Percentiles rank a stretch among this genome's conserved stretches.
Conservation (phyloP, 2,329 filamentous ascomycete species). For the Verticillium alfalfae region DNA sequence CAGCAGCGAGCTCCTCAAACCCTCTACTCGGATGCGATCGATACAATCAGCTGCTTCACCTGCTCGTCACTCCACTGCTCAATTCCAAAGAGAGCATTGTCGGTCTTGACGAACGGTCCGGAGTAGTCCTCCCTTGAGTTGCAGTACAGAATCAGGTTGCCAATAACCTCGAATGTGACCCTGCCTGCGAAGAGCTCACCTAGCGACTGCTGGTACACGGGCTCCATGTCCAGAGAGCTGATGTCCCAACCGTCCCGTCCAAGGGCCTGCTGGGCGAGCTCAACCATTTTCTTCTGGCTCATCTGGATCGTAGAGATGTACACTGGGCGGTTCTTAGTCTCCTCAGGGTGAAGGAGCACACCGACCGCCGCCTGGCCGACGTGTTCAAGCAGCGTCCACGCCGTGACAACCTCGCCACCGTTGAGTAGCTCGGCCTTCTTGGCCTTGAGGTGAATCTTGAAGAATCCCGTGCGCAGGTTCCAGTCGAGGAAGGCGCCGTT, state of each 20-base stretch:
- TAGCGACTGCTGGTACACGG: constrained; percentile 11
- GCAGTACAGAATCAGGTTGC: constrained; percentile 11
- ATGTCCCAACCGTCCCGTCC: constrained; percentile 13
- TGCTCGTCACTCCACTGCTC: constrained; percentile 14
- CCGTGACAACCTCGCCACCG: constrained; percentile 17
- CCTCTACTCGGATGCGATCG: constrained; percentile 5
- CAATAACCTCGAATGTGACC: constrained; percentile 10
- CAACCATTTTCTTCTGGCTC: constrained; percentile 17
- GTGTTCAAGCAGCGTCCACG: constrained; percentile 16
- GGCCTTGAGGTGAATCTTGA: constrained; percentile 16
- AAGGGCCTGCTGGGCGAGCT: constrained; percentile 11
- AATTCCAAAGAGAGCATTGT: constrained; percentile 15
- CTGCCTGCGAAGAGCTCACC: constrained; percentile 12
- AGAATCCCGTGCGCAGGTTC: constrained; percentile 14
- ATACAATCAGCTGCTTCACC: constrained; percentile 11
- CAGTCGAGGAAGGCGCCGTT: constrained; percentile 24
- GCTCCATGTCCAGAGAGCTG: constrained; percentile 8
- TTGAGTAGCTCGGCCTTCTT: constrained; percentile 14
- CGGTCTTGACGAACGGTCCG: constrained; percentile 9
- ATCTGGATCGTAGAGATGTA: constrained; percentile 14
- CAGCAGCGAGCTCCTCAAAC: too few relatives aligned
- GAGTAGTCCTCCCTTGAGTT: constrained; percentile 10
- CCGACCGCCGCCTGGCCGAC: constrained; percentile 19
- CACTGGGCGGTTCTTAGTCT: constrained; percentile 20
- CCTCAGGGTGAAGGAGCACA: constrained; percentile 16